Evolutionary conservation across 2,329 filamentous ascomycete species (phyloP), one percentile per base, ranked within the genome.

Genomic region (Raffaelea albimanens): DNA sequence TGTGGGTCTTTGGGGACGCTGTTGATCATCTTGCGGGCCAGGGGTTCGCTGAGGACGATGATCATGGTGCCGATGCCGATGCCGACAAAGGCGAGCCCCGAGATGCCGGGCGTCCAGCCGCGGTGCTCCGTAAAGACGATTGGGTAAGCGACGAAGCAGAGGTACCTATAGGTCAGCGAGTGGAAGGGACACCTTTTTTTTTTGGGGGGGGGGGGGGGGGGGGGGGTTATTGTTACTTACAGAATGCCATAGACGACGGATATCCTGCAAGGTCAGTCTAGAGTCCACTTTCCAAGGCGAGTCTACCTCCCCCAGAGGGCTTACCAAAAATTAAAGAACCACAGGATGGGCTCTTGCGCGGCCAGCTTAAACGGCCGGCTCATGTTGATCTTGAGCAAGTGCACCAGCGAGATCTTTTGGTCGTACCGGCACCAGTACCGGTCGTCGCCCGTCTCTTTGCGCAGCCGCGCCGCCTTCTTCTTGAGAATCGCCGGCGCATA

Each of bases 81-180:
- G 11, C 87, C 90, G 5, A 83, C 58, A 63, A 94, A 96, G 2
- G 87, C 77, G 2, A 96, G 76, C 0, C 90, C 89, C 0, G 82
- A 80, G 33, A 85, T 65, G 1, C 85, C 82, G 0, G 83, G 71
- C 2, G 73, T 73, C 90, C 89, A 96, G 51, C 87, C 87, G 18
- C 90, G 83, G 49, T 76, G 61, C 38, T 83, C 70, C 11, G 73
- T 71, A 64, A 93, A 95, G 49, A 95, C 84, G 50, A 94, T 84
- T 0, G 89, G 89, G 61, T 94, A 94, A 13, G 87, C 87, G 16
- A 94, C 83, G 67, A 95, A 95, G 65, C 87, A 94, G 29, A 95
- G 79, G 59, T 90, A 88, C 1, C 51, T 53, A 87, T 67, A 16
- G 85, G 20, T 16, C 8, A 29, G 43, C 40, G 11, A 41, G 39